A percentile compares a stretch with the other conserved stretches of the same genome.
Evolutionary conservation across 805 yeast genomes (phyloP).

Genomic region (Wickerhamomyces rabaulensis): DNA sequence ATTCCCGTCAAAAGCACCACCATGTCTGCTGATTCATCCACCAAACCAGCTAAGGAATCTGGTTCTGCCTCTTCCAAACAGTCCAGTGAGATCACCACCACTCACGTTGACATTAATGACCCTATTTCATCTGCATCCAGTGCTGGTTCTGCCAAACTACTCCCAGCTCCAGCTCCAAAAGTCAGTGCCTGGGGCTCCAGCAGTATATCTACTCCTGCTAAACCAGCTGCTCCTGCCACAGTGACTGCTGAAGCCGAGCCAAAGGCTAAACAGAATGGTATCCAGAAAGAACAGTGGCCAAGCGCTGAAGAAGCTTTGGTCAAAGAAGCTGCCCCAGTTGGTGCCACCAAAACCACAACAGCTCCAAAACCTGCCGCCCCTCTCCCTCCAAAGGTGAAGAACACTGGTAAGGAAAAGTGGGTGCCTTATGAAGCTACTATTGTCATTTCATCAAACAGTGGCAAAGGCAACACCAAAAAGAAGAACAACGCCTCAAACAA

Average conservation of each 20-base stretch:
- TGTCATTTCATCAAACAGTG: slow-evolving; percentile 3
- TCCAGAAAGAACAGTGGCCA: slow-evolving; percentile 20
- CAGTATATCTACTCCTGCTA: slow-evolving; percentile 2
- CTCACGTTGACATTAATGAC: background rate
- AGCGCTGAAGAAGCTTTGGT: slow-evolving; percentile 11
- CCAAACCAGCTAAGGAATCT: background rate
- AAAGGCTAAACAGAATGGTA: background rate
- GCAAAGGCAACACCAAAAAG: slow-evolving; percentile 3
- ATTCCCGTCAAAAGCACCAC: background rate
- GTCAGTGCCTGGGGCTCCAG: slow-evolving; percentile 24
- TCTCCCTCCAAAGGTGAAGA: slow-evolving; percentile 12
- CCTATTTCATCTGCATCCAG: background rate
- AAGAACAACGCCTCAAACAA: slow-evolving; percentile 1
- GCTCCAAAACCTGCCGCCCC: slow-evolving; percentile 2
- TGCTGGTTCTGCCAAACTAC: slow-evolving; percentile 18
- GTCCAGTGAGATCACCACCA: slow-evolving; percentile 1
- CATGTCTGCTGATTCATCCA: background rate
- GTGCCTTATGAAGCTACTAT: slow-evolving; percentile 49
- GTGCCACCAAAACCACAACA: background rate
- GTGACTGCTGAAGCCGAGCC: background rate
- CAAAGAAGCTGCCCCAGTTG: slow-evolving; percentile 1
- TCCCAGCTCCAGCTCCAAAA: slow-evolving; percentile 25
- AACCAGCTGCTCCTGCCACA: background rate
- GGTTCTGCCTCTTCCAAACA: background rate
- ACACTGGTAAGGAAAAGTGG: slow-evolving; percentile 54